Base-by-base conservation (phyloP, 83 land plant species). In the Larix sibirica region DNA sequence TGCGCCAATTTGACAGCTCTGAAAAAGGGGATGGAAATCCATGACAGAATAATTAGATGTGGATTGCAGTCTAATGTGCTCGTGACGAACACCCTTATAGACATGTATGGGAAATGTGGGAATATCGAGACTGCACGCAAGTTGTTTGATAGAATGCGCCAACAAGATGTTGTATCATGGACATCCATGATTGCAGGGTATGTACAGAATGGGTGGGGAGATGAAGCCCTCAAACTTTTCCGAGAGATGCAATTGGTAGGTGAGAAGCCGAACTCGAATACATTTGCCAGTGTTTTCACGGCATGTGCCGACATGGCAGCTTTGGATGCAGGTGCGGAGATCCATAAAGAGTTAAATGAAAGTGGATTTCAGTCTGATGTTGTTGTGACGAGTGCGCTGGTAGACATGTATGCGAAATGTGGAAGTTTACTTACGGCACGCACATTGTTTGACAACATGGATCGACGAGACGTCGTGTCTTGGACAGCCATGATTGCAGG, bases 401-500 rank as follows among this genome's bases (percentile, higher is more conserved):
- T 90, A n/a, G 90, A 88, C 59, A 85, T 67, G 63, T 90, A 90
- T 79, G 87, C 92, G 1, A 94, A 94, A 81, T 86, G 89, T 80
- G 94, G 96, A 17, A 86, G 86, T 62, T 23, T 91, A 20, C 70
- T 77, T 33, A 86, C 86, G 6, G 96, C 96, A 2, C 85, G 91
- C 56, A 61, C 62, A 69, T 85, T 92, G 8, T 94, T 94, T 84
- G 87, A 94, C 81, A 82, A 86, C 40, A 83, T 92, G 83, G 79
- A 36, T 50, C 62, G 80, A 10, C 88, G 75, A 8, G 94, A 94
- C 87, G 94, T 92, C 69, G 90, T 90, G 16, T 89, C 92, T 2
- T 94, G 96, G 94, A 94, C 94, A 33, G 93, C 96, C 10, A 94
- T 94, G 94, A 87, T 94, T 81, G 96, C 91, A 1, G 94, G 92